Conservation (phyloP, 2,329 filamentous ascomycete species). For the Akanthomyces muscarius region DNA sequence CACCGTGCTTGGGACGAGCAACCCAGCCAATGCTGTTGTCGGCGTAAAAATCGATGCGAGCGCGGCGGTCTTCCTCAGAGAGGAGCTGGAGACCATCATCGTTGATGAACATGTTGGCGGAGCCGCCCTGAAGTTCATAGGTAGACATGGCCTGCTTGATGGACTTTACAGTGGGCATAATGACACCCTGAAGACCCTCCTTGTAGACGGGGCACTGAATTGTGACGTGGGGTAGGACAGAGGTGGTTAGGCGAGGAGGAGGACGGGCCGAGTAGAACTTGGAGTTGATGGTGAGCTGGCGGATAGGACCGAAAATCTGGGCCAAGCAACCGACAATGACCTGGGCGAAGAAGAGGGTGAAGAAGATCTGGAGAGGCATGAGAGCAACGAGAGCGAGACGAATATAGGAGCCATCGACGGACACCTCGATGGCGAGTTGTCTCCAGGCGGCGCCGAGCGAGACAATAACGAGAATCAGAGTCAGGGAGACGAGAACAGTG, state of each 20-base stretch:
- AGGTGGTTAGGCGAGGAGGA: slow-evolving; percentile 55
- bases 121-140: slow-evolving; percentile 44
- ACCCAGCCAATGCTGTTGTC: slow-evolving; percentile 48
- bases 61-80: slow-evolving; percentile 37
- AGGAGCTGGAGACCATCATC: slow-evolving; percentile 60
- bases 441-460: slow-evolving; percentile 68
- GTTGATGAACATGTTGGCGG: slow-evolving; percentile 55
- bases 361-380: slow-evolving; percentile 71
- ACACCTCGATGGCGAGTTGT: slow-evolving; percentile 64
- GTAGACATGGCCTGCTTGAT: slow-evolving; percentile 50
- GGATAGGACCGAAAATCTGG: slow-evolving; percentile 71
- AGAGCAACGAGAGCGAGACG: slow-evolving; percentile 63
- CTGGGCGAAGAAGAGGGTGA: slow-evolving; percentile 77
- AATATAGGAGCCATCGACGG: slow-evolving; percentile 58
- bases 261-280: slow-evolving; percentile 77
- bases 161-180: slow-evolving; percentile 45
- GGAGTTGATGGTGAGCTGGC: slow-evolving; percentile 70
- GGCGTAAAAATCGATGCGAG: slow-evolving; percentile 56
- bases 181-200: slow-evolving; percentile 38
- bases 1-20: slow-evolving; percentile 44
- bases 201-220: slow-evolving; percentile 43
- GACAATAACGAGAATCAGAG: slow-evolving; percentile 60
- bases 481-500: slow-evolving; percentile 62
- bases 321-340: slow-evolving; percentile 72
- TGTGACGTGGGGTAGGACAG: slow-evolving; percentile 60